Evolutionary conservation across 73 alveolate genomes (phyloP), one percentile per base, ranked within the genome.

Genomic region (Paramecium sonneborni): DNA sequence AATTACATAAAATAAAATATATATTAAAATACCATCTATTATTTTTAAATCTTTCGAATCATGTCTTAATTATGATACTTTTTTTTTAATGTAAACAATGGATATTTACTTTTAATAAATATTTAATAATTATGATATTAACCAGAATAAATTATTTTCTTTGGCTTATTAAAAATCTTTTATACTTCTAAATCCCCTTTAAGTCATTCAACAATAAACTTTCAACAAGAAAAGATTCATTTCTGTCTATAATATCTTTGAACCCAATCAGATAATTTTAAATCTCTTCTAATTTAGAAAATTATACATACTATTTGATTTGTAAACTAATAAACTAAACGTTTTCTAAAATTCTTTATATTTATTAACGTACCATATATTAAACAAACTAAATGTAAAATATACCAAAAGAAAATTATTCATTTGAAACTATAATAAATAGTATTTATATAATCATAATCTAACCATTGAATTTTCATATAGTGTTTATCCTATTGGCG

Each of bases 171-270:
- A n/a, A n/a, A n/a, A n/a, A n/a, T n/a, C n/a, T 14, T 1, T 46
- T 11, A 8, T 67, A 67, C 85, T 67, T 67, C 85, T 11, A 67
- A 58, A 58, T 58, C 82, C 82, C 82, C 23, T 58, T 58, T 58
- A 58, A 58, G 82, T 58, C 82, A 58, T 58, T 58, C 21, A 58
- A 23, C 43, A 58, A 30, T 58, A 15, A 15, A 11, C 82, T 58
- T 0, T 15, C 82, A 58, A 34, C 82, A 58, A 26, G 12, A 11
- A 58, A 58, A 14, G 82, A 58, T 30, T 58, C 82, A 58, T 58
- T 58, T 58, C 82, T 58, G 82, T 58, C 39, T 58, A 58, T 58
- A 58, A 30, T 8, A 58, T 58, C 82, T 58, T 58, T 9, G 82
- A 23, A 12, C 39, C 82, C 82, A 58, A 58, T 26, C 12, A 34